A percentile compares a stretch with the other conserved stretches of the same genome.
Conservation (phyloP, 306 rosid species). For the Hippophae tibetana region DNA sequence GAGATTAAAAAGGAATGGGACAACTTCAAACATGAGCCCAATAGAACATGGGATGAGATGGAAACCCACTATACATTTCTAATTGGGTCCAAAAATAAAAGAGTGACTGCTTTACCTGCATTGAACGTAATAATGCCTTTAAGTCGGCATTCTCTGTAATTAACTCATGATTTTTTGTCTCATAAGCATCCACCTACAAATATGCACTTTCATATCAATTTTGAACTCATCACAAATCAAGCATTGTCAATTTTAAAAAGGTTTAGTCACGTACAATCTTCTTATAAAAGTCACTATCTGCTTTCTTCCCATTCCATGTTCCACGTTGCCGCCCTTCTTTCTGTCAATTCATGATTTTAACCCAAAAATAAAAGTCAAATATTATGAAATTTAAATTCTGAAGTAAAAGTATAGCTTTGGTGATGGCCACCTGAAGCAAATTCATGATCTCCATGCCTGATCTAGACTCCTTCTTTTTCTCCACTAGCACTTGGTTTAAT, state of each 20-base stretch:
- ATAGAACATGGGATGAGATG: too few species aligned
- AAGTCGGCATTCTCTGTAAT: constrained; percentile 82
- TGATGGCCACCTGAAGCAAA: constrained; percentile 75
- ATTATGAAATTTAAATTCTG: constrained; percentile 9
- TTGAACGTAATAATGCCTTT: constrained; percentile 85
- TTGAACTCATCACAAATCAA: constrained; percentile 1
- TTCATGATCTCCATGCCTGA: constrained; percentile 99
- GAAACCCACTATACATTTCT: too few species aligned
- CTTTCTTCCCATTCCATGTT: constrained; percentile 98
- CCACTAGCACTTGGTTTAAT: constrained; percentile 91
- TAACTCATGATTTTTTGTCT: constrained; percentile 84
- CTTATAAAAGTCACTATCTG: constrained; percentile 90
- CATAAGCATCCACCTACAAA: constrained; percentile 81
- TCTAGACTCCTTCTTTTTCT: constrained; percentile 95
- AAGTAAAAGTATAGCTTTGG: constrained; percentile 8
- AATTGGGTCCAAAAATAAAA: background rate
- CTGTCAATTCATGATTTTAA: constrained; percentile 31
- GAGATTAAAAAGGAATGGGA: too few species aligned
- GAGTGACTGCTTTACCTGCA: constrained; percentile 51
- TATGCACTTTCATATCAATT: constrained; percentile 5
- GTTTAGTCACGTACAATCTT: constrained; percentile 60
- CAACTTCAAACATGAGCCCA: too few species aligned
- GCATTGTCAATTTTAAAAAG: constrained; percentile 11
- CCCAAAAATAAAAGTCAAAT: constrained; percentile 11
- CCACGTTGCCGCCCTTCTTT: constrained; percentile 99